Conservation (phyloP, 805 yeast genomes). For the Yamadazyma ubonensis region DNA sequence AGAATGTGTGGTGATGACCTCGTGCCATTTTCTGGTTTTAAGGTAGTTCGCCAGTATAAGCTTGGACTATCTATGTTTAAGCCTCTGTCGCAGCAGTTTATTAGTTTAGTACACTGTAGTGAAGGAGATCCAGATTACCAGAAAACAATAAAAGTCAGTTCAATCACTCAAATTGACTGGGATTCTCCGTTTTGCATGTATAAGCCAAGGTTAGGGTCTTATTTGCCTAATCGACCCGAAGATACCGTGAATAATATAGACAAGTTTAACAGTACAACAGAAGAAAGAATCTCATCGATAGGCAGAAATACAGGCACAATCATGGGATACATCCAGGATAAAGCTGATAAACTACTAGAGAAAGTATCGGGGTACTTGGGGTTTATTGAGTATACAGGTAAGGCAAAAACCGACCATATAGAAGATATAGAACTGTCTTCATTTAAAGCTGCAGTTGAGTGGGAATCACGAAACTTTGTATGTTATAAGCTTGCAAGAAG, state of each 20-base stretch:
- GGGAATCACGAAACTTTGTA: slow-evolving; percentile 27
- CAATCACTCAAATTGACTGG: slow-evolving; percentile 48
- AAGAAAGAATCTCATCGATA: neutral
- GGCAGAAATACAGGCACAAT: slow-evolving; percentile 4
- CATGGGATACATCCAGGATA: slow-evolving; percentile 11
- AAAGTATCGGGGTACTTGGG: slow-evolving; percentile 15
- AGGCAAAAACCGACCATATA: slow-evolving; percentile 15
- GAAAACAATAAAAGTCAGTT: slow-evolving; percentile 29
- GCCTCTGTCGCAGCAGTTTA: slow-evolving; percentile 41
- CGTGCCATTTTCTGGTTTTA: slow-evolving; percentile 54
- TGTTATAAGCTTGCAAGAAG: slow-evolving; percentile 61
- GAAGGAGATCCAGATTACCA: slow-evolving; percentile 49
- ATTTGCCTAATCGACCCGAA: slow-evolving; percentile 8
- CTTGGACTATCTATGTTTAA: slow-evolving; percentile 25
- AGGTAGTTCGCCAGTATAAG: slow-evolving; percentile 48
- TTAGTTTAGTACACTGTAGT: slow-evolving; percentile 51
- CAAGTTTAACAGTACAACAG: neutral
- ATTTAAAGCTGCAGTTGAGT: slow-evolving; percentile 22
- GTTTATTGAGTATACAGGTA: slow-evolving; percentile 22
- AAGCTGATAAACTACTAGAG: slow-evolving; percentile 21
- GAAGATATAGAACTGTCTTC: slow-evolving; percentile 18
- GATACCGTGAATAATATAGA: slow-evolving; percentile 15
- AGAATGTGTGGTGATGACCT: slow-evolving; percentile 10
- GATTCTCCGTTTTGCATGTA: slow-evolving; percentile 44
- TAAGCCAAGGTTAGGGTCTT: slow-evolving; percentile 24